Evolutionary conservation across 306 rosid species (phyloP).

Genomic region (Corylus avellana): DNA sequence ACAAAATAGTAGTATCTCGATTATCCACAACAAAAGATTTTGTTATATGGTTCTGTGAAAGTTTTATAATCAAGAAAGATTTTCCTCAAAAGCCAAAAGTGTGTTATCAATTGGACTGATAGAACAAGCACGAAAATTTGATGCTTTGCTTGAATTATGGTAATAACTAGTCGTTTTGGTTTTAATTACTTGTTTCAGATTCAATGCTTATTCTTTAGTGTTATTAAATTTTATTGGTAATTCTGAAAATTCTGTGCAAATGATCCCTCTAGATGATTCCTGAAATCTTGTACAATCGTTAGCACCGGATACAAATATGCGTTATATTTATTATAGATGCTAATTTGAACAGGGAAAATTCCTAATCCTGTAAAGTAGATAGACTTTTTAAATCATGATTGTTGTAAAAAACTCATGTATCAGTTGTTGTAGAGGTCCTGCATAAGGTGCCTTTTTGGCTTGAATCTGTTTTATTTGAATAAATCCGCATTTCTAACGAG

Average conservation of each 20-base stretch:
- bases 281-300: background rate
- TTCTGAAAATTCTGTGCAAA: background rate
- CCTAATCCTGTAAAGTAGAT: background rate
- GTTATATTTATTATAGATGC: background rate
- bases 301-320: background rate
- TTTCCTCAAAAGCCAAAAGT: background rate
- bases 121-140: background rate
- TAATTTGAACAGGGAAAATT: background rate
- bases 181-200: background rate
- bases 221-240: background rate
- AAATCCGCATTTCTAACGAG: conserved; percentile 11
- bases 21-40: background rate
- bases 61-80: background rate
- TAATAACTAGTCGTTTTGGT: background rate
- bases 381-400: background rate
- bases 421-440: background rate
- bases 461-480: conserved; percentile 6
- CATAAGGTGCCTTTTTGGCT: conserved; percentile 3
- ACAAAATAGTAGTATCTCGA: background rate
- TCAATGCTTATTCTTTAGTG: background rate
- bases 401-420: background rate
- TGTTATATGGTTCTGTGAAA: background rate
- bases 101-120: background rate
- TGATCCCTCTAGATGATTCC: background rate
- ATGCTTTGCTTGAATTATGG: background rate